Evolutionary conservation across 2,329 filamentous ascomycete species (phyloP).

Genomic region (Clarireedia hainanense): DNA sequence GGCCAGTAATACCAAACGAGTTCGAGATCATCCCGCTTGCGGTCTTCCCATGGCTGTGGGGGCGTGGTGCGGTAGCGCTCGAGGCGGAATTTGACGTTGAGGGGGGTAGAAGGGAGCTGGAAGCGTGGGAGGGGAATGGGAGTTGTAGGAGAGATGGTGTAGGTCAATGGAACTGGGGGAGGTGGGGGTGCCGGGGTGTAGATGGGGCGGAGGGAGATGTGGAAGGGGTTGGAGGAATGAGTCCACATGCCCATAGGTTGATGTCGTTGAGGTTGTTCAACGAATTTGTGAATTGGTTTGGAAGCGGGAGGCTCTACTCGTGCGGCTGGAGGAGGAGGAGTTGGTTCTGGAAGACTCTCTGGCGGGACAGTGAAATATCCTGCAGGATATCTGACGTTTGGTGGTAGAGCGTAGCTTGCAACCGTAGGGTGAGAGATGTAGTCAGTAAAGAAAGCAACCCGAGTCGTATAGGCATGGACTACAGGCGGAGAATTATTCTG

Average conservation of each 20-base stretch:
- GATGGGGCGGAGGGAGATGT: no score
- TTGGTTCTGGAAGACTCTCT: background rate
- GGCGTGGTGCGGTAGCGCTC: background rate
- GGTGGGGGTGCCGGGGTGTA: no score
- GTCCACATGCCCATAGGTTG: no score
- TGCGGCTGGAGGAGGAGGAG: background rate
- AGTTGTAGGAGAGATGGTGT: background rate
- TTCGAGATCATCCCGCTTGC: background rate
- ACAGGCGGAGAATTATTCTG: no score
- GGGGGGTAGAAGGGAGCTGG: background rate
- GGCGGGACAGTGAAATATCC: background rate
- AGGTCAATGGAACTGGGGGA: background rate
- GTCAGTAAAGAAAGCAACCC: background rate
- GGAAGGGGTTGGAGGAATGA: no score
- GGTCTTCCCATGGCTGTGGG: background rate
- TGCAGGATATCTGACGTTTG: background rate
- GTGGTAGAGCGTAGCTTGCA: background rate
- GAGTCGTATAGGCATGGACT: slow-evolving; percentile 1
- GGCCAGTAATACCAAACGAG: background rate
- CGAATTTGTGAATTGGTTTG: no score
- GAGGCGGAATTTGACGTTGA: slow-evolving; percentile 3
- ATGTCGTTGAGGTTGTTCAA: no score
- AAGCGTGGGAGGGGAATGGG: background rate
- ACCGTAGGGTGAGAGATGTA: background rate
- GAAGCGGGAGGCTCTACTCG: background rate